Evolutionary conservation across 1,284 basidiomycete species (phyloP).

Genomic region (Sphagnurus paluster): DNA sequence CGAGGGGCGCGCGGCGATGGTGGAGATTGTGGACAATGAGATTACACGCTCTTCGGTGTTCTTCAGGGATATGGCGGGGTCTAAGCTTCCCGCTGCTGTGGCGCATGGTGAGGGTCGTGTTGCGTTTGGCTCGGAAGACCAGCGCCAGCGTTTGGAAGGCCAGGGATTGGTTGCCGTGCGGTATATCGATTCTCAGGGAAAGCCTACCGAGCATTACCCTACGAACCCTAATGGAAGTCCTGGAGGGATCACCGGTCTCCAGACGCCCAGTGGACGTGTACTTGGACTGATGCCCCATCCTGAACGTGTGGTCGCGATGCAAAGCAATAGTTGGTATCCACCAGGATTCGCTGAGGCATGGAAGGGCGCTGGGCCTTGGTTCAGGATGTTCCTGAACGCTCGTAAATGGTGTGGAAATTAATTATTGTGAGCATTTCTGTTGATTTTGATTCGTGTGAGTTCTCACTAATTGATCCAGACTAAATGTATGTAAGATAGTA

Average conservation of each 20-base stretch:
- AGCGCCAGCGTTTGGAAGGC: conserved; percentile 43
- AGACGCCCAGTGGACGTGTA: conserved; percentile 84
- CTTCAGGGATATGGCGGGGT: conserved; percentile 85
- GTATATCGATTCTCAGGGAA: conserved; percentile 73
- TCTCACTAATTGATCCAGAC: too few relatives aligned
- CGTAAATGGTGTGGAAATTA: conserved; percentile 53
- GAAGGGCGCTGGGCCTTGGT: conserved; percentile 88
- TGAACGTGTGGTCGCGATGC: conserved; percentile 75
- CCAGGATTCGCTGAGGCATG: conserved; percentile 52
- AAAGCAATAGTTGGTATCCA: conserved; percentile 89
- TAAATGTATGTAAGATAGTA: not conserved
- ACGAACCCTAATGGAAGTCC: conserved; percentile 94
- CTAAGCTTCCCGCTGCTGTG: conserved; percentile 87
- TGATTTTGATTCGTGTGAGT: too few relatives aligned
- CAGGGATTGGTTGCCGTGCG: conserved; percentile 66
- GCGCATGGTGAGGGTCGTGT: conserved; percentile 96
- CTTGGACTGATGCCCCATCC: conserved; percentile 97
- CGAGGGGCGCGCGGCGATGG: conserved; percentile 83
- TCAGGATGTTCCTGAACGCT: conserved; percentile 94
- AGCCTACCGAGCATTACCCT: conserved; percentile 79
- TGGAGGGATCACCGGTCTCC: conserved; percentile 86
- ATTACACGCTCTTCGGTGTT: conserved; percentile 75
- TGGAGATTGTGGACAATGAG: conserved; percentile 68
- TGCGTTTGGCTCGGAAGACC: conserved; percentile 54
- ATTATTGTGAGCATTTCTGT: too few relatives aligned